phyloP scores from a whole-genome alignment of 805 yeast genomes.

The Priceomyces fermenticarens region DNA sequence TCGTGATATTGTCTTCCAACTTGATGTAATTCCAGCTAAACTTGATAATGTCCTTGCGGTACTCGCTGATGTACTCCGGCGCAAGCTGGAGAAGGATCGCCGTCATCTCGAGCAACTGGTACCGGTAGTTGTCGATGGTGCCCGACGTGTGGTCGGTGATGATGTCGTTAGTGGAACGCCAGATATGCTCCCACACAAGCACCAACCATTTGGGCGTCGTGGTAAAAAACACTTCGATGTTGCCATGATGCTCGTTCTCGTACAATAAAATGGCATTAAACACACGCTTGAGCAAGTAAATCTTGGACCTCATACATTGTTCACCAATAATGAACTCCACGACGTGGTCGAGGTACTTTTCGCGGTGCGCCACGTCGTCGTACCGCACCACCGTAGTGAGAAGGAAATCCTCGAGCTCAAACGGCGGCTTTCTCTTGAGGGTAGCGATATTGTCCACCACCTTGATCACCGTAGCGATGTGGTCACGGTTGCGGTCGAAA shows the following conservation, averaged over 20 bases:
- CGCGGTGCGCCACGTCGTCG: slow-evolving; percentile 44
- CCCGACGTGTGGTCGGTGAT: slow-evolving; percentile 59
- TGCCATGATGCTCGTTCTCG: slow-evolving; percentile 52
- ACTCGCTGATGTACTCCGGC: slow-evolving; percentile 54
- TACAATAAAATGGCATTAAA: slow-evolving; percentile 64
- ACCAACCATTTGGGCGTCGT: slow-evolving; percentile 60
- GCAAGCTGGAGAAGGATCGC: slow-evolving; percentile 71
- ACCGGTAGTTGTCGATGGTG: slow-evolving; percentile 66
- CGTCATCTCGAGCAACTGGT: slow-evolving; percentile 78
- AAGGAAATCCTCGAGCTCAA: slow-evolving; percentile 53
- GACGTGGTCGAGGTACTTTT: slow-evolving; percentile 49
- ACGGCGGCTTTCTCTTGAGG: slow-evolving; percentile 45
- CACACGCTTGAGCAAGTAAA: slow-evolving; percentile 54
- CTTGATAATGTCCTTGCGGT: slow-evolving; percentile 81
- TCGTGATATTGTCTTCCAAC: slow-evolving; percentile 81
- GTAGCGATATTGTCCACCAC: slow-evolving; percentile 36
- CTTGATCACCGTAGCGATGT: slow-evolving; percentile 26
- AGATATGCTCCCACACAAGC: slow-evolving; percentile 58
- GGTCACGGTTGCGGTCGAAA: slow-evolving; percentile 21
- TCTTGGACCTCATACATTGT: slow-evolving; percentile 49
- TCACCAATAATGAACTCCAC: slow-evolving; percentile 47
- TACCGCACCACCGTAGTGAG: slow-evolving; percentile 54
- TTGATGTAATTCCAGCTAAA: slow-evolving; percentile 93
- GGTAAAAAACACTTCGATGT: slow-evolving; percentile 45
- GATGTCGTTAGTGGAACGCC: slow-evolving; percentile 64